phyloP scores from a whole-genome alignment of 1,139 yeast species.

The Pichia sp. region DNA sequence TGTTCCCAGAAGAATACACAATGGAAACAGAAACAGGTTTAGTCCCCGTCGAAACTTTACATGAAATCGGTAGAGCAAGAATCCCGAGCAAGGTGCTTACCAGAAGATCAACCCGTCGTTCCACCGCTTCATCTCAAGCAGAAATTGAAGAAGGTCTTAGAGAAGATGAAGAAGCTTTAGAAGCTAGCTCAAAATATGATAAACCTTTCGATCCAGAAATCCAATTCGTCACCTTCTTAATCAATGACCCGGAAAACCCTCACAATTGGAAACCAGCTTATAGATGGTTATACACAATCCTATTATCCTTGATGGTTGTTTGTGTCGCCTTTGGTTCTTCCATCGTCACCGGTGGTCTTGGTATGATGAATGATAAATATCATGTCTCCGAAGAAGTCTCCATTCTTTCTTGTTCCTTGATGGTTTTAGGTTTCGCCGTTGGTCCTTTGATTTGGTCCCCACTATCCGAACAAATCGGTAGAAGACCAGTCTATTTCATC shows the following conservation, averaged over 20 bases:
- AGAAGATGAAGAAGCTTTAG: slow-evolving; percentile 25
- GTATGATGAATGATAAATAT: slow-evolving; percentile 59
- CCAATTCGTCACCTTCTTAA: slow-evolving; percentile 77
- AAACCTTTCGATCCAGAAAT: slow-evolving; percentile 55
- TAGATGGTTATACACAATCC: slow-evolving; percentile 69
- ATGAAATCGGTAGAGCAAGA: slow-evolving; percentile 58
- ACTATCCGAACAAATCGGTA: slow-evolving; percentile 78
- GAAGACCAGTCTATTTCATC: slow-evolving; percentile 79
- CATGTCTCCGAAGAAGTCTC: slow-evolving; percentile 77
- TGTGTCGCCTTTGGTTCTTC: slow-evolving; percentile 92
- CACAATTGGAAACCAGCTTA: slow-evolving; percentile 65
- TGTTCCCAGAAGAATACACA: slow-evolving; percentile 90
- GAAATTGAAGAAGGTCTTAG: slow-evolving; percentile 14
- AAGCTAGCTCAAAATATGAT: slow-evolving; percentile 16
- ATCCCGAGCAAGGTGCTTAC: slow-evolving; percentile 31
- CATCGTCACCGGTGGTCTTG: slow-evolving; percentile 82
- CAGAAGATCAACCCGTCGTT: slow-evolving; percentile 26
- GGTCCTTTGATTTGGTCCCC: slow-evolving; percentile 96
- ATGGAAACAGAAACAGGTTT: slow-evolving; percentile 85
- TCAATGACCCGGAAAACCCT: slow-evolving; percentile 84
- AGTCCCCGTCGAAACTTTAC: slow-evolving; percentile 75
- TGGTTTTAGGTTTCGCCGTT: slow-evolving; percentile 86
- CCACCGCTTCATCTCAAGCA: background rate
- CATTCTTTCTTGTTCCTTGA: slow-evolving; percentile 72
- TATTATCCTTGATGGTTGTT: slow-evolving; percentile 68